phyloP scores from a whole-genome alignment of 2,329 filamentous ascomycete genomes.

The Polytolypa hystricis region DNA sequence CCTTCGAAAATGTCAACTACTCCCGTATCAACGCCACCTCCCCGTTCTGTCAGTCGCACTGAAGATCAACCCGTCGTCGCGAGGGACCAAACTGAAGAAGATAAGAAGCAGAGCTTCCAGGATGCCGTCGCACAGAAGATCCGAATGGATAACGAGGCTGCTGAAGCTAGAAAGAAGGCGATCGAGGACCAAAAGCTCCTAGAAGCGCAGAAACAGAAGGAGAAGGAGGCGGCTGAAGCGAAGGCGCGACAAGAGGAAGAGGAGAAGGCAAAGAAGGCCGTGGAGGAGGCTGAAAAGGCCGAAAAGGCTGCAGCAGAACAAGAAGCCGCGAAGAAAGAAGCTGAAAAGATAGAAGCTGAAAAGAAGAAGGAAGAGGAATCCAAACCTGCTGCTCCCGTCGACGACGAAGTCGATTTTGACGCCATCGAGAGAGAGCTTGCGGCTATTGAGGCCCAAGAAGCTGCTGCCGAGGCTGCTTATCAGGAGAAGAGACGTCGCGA shows the following conservation, averaged over 20 bases:
- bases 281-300: conserved; percentile 15
- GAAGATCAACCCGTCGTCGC: conserved; percentile 29
- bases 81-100: conserved; percentile 62
- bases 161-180: conserved; percentile 19
- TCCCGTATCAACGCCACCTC: conserved; percentile 68
- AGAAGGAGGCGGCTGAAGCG: conserved; percentile 13
- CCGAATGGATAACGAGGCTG: conserved; percentile 17
- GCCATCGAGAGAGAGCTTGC: conserved; percentile 38
- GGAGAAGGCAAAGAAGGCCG: conserved; percentile 16
- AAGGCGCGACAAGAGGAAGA: conserved; percentile 18
- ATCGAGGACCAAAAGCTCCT: conserved; percentile 15
- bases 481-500: conserved; percentile 70
- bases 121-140: conserved; percentile 40
- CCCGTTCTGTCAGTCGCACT: conserved; percentile 57
- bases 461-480: conserved; percentile 35
- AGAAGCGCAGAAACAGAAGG: conserved; percentile 5
- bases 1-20: conserved; percentile 42
- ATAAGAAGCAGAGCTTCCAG: conserved; percentile 69
- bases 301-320: conserved; percentile 14
- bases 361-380: conserved; percentile 33
- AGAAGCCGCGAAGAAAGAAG: conserved; percentile 19
- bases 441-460: conserved; percentile 37
- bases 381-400: conserved; percentile 17
- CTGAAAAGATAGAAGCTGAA: conserved; percentile 35
- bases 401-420: conserved; percentile 36